A percentile compares a stretch with the other conserved stretches of the same genome.
These are phyloP conservation scores for Fraxinus nigra DNA, from an alignment of 305 asterid species.

Conservation along the genomic window DNA sequence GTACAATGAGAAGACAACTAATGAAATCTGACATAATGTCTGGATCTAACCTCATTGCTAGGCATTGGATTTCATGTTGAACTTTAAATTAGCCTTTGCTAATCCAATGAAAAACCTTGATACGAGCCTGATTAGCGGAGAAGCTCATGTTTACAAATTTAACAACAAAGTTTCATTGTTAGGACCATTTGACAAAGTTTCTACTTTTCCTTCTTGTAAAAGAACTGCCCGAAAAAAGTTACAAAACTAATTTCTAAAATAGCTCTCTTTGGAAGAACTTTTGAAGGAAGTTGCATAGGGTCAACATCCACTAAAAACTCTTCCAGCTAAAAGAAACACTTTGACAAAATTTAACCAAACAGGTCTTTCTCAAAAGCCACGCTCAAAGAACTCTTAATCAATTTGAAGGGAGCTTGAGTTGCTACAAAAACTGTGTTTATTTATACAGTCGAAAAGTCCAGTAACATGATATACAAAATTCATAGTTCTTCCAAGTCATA, in stretches of 20 bases:
- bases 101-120: conserved; percentile 2
- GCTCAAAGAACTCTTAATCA: background rate
- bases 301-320: background rate
- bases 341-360: background rate
- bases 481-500: background rate
- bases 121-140: background rate
- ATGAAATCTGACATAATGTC: background rate
- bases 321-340: background rate
- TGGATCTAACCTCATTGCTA: background rate
- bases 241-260: background rate
- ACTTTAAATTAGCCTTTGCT: background rate
- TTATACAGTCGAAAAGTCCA: background rate
- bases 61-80: background rate
- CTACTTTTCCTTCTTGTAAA: background rate
- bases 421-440: background rate
- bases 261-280: background rate
- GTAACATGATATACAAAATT: background rate
- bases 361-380: background rate
- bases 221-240: background rate
- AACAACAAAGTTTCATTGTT: background rate
- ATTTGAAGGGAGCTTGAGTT: background rate
- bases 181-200: background rate
- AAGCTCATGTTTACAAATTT: background rate
- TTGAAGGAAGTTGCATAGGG: background rate
- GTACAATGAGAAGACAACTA: background rate